phyloP scores from a whole-genome alignment of 164 flowering plant genomes.

The Annona squamosa region DNA sequence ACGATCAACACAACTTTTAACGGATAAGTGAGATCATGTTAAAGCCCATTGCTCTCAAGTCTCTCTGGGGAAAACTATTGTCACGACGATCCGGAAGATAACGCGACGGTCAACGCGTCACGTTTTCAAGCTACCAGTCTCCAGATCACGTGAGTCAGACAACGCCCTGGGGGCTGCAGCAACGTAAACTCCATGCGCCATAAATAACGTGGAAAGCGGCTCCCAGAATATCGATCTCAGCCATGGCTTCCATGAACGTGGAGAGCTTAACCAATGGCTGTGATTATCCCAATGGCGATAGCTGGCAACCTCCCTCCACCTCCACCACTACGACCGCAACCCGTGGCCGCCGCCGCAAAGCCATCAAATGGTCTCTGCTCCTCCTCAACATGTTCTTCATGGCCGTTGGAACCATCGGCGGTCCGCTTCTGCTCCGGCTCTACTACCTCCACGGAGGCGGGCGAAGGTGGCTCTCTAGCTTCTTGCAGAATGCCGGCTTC shows the following conservation, averaged over 20 bases:
- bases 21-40: no score
- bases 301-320: not conserved
- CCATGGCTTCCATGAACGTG: not conserved
- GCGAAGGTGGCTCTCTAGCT: conserved; percentile 11
- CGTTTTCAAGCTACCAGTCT: not conserved
- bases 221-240: not conserved
- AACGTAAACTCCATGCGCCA: not conserved
- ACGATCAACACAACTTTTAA: no score
- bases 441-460: conserved; percentile 13
- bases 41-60: no score
- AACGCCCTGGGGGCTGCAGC: not conserved
- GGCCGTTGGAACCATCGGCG: conserved; percentile 5
- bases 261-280: not conserved
- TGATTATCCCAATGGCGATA: not conserved
- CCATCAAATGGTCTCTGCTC: not conserved
- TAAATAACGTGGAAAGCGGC: not conserved
- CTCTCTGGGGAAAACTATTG: no score
- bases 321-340: not conserved
- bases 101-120: not conserved
- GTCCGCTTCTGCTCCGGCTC: conserved; percentile 12
- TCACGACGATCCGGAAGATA: no score
- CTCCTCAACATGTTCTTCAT: not conserved
- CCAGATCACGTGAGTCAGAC: not conserved
- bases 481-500: conserved; percentile 8
- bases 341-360: not conserved